Conservation (phyloP, 768 basidiomycete species). For the Roridomyces roridus region DNA sequence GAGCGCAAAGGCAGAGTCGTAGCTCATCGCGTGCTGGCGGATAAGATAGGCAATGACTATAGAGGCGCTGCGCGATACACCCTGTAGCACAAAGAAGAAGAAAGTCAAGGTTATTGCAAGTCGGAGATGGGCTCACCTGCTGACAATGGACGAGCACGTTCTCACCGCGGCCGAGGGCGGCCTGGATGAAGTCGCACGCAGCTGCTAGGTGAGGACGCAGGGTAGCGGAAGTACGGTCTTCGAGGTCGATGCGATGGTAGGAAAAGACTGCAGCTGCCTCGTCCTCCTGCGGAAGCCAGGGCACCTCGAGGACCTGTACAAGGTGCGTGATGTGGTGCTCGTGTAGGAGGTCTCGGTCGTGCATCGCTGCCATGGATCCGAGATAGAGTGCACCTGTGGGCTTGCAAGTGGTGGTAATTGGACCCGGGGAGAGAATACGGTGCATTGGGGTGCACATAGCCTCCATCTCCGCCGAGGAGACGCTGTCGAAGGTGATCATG, state of each 20-base stretch:
- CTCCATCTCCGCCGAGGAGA: conserved; percentile 16
- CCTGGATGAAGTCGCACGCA: conserved; percentile 54
- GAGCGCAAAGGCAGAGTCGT: conserved; percentile 52
- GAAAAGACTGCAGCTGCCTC: conserved; percentile 11
- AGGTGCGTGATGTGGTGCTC: conserved; percentile 59
- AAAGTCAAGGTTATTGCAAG: too few relatives aligned
- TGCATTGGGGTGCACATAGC: conserved; percentile 22
- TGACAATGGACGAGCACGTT: conserved; percentile 64
- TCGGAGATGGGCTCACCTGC: conserved; percentile 42
- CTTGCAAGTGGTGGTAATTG: background rate
- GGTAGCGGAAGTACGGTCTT: conserved; percentile 51
- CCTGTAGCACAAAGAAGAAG: conserved; percentile 33
- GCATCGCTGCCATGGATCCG: conserved; percentile 66
- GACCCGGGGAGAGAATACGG: conserved; percentile 2
- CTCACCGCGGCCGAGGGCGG: conserved; percentile 43
- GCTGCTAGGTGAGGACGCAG: conserved; percentile 53
- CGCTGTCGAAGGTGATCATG: conserved; percentile 15
- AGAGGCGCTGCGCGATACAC: conserved; percentile 58
- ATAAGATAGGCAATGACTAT: conserved; percentile 66
- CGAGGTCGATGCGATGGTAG: conserved; percentile 53
- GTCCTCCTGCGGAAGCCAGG: conserved; percentile 55
- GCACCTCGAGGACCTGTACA: conserved; percentile 71
- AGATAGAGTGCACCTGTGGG: conserved; percentile 13
- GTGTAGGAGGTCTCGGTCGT: conserved; percentile 59
- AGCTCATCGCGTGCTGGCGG: conserved; percentile 54